A percentile compares a stretch with the other conserved stretches of the same genome.
These are phyloP conservation scores for Smittium mucronatum DNA, from an alignment of 371 early-diverging fungal genomes.

Conservation along the genomic window DNA sequence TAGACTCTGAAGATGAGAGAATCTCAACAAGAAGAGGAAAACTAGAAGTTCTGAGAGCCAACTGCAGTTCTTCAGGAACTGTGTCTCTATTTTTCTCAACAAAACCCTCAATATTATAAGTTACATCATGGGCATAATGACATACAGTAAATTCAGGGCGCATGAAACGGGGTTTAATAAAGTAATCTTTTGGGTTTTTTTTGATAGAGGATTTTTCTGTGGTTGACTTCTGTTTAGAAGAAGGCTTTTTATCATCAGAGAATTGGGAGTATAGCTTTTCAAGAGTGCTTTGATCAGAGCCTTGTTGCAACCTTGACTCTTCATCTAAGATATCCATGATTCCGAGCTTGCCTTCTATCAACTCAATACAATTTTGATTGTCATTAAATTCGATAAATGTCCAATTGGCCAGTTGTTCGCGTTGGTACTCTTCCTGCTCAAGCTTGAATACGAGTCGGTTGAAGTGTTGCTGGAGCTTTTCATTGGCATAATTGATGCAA, in stretches of 20 bases:
- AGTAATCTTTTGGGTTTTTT: conserved; percentile 46
- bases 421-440: conserved; percentile 90
- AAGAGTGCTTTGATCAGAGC: conserved; percentile 67
- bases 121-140: conserved; percentile 87
- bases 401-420: conserved; percentile 78
- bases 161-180: conserved; percentile 81
- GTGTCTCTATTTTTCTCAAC: conserved; percentile 98
- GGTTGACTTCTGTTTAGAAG: background rate
- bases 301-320: conserved; percentile 80
- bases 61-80: conserved; percentile 40
- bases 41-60: background rate
- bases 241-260: conserved; percentile 16
- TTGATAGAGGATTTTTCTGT: background rate
- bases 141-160: conserved; percentile 64
- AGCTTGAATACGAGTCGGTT: conserved; percentile 86
- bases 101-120: conserved; percentile 88
- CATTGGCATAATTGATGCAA: conserved; percentile 98
- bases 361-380: conserved; percentile 97
- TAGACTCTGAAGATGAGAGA: background rate
- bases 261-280: conserved; percentile 75
- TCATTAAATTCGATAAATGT: conserved; percentile 92
- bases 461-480: conserved; percentile 94
- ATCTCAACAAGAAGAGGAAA: background rate
- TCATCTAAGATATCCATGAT: conserved; percentile 94
- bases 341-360: conserved; percentile 95